Conservation (phyloP, 306 rosid genomes). For the Aeschynomene evenia region DNA sequence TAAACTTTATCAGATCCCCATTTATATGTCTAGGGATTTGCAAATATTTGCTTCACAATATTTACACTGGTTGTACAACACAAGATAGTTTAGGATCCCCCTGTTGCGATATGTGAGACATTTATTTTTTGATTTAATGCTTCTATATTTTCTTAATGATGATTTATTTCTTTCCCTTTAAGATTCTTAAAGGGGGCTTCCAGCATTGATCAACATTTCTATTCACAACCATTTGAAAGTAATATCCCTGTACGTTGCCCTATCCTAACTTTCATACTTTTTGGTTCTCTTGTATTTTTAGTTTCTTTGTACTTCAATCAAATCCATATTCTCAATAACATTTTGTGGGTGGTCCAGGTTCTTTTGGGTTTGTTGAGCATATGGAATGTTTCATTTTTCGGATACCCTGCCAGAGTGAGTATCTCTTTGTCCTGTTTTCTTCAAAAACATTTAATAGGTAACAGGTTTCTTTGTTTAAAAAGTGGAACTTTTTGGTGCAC, state of each 20-base stretch:
- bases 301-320: slow-evolving; percentile 8
- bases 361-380: slow-evolving; percentile 86
- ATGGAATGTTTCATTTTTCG: slow-evolving; percentile 96
- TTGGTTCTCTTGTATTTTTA: slow-evolving; percentile 43
- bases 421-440: not conserved
- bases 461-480: not conserved
- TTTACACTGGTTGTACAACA: not conserved
- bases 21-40: not conserved
- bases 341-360: slow-evolving; percentile 55
- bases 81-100: not conserved
- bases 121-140: not conserved
- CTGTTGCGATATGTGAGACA: not conserved
- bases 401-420: slow-evolving; percentile 94
- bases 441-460: not conserved
- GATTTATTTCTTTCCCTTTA: not conserved
- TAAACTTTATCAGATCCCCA: not conserved
- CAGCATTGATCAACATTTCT: slow-evolving; percentile 79
- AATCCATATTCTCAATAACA: slow-evolving; percentile 26
- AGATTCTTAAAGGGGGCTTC: slow-evolving; percentile 94
- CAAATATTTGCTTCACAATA: not conserved
- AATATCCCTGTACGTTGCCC: slow-evolving; percentile 74
- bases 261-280: not conserved
- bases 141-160: slow-evolving; percentile 7
- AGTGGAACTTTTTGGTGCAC: slow-evolving; percentile 26
- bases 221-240: slow-evolving; percentile 65